Evolutionary conservation across 2,329 filamentous ascomycete genomes (phyloP).

Genomic region (Claviceps sorghi): DNA sequence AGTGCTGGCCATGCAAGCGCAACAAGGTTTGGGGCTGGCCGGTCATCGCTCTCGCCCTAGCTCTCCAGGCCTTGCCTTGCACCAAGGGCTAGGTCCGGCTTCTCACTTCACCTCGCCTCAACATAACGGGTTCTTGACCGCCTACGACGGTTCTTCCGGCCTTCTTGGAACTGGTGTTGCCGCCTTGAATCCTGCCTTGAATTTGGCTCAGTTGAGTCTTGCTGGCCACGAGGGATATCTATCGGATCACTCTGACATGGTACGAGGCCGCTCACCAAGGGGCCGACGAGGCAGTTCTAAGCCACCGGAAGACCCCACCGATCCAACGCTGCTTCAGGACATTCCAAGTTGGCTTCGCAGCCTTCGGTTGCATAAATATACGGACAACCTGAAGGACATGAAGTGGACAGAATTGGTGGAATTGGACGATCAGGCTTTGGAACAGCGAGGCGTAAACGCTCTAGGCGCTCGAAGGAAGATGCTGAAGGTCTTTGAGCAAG

Average conservation of each 20-base stretch:
- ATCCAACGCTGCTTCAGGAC: slow-evolving; percentile 77
- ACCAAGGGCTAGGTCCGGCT: slow-evolving; percentile 47
- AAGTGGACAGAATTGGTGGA: slow-evolving; percentile 90
- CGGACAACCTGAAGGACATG: slow-evolving; percentile 92
- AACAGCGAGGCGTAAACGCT: slow-evolving; percentile 87
- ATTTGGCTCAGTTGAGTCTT: slow-evolving; percentile 56
- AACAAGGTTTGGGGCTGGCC: slow-evolving; percentile 44
- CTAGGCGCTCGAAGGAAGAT: slow-evolving; percentile 92
- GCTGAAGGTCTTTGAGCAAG: slow-evolving; percentile 98
- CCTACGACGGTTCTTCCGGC: slow-evolving; percentile 65
- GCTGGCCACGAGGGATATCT: slow-evolving; percentile 70
- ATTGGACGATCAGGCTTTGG: slow-evolving; percentile 82
- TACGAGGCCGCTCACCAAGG: slow-evolving; percentile 78
- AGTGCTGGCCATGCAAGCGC: slow-evolving; percentile 64
- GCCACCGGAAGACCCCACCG: slow-evolving; percentile 93
- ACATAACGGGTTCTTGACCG: slow-evolving; percentile 84
- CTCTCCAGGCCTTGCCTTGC: slow-evolving; percentile 78
- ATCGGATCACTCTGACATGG: slow-evolving; percentile 86
- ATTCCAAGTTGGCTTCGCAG: slow-evolving; percentile 94
- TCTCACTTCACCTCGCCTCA: slow-evolving; percentile 72
- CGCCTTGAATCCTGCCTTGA: slow-evolving; percentile 52
- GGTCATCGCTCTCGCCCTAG: slow-evolving; percentile 71
- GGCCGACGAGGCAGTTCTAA: slow-evolving; percentile 90
- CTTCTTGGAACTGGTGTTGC: slow-evolving; percentile 57
- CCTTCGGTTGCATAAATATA: slow-evolving; percentile 94